Evolutionary conservation across 2,329 filamentous ascomycete genomes (phyloP).

Genomic region (Ophiocordyceps unilateralis): DNA sequence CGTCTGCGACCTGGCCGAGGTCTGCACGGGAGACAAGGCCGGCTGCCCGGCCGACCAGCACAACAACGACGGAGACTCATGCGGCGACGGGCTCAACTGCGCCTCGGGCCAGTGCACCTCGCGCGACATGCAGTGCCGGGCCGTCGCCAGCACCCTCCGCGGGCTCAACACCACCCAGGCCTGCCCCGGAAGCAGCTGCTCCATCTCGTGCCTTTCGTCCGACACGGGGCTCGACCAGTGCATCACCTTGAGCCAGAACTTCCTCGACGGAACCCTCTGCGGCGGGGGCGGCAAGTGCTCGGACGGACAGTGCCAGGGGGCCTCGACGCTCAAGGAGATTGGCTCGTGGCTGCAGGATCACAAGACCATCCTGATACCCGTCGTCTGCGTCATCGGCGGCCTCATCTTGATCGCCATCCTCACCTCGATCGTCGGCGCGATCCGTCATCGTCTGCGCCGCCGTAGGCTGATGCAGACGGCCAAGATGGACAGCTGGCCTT

Average conservation of each 20-base stretch:
- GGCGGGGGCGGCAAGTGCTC: conserved; percentile 60
- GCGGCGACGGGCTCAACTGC: conserved; percentile 57
- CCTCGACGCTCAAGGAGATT: conserved; percentile 52
- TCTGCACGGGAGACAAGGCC: conserved; percentile 55
- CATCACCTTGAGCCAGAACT: conserved; percentile 71
- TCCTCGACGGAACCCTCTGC: conserved; percentile 81
- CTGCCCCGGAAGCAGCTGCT: conserved; percentile 51
- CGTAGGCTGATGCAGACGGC: conserved; percentile 10
- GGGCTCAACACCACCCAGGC: conserved; percentile 62
- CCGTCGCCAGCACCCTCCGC: conserved; percentile 60
- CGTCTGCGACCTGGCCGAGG: conserved; percentile 71
- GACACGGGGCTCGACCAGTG: conserved; percentile 49
- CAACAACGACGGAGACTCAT: conserved; percentile 51
- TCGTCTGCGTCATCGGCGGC: conserved; percentile 53
- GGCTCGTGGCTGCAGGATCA: conserved; percentile 60
- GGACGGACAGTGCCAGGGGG: conserved; percentile 63
- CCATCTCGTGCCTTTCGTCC: conserved; percentile 58
- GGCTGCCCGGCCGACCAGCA: conserved; percentile 59
- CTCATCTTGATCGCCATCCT: conserved; percentile 53
- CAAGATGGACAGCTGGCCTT: too few relatives aligned
- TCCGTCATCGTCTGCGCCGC: conserved; percentile 10
- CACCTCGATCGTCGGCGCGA: conserved; percentile 43
- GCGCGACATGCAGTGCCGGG: conserved; percentile 75
- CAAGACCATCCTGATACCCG: conserved; percentile 66
- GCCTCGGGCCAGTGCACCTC: conserved; percentile 91